Percentiles rank a stretch among this genome's conserved stretches.
These are phyloP conservation scores for Pittosporum tobira DNA, from an alignment of 129 eudicot species.

Conservation along the genomic window DNA sequence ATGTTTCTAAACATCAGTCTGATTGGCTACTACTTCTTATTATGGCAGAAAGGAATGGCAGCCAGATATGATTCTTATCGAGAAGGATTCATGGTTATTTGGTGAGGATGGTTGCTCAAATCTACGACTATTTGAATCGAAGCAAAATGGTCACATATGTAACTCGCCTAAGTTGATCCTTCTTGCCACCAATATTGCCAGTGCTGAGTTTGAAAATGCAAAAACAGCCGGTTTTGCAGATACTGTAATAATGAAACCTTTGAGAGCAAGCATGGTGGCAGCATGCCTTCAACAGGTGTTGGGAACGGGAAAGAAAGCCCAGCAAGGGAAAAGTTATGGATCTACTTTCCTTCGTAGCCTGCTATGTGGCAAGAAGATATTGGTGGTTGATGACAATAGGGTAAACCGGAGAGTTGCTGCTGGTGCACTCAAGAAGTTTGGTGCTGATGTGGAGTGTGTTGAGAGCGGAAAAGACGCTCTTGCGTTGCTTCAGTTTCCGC, in stretches of 20 bases:
- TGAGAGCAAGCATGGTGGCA: conserved; percentile 73
- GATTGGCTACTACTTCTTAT: background rate
- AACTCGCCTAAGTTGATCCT: conserved; percentile 57
- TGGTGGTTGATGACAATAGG: conserved; percentile 78
- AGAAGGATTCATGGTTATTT: conserved; percentile 72
- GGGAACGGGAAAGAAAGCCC: conserved; percentile 36
- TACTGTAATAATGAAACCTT: conserved; percentile 73
- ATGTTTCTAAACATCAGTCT: background rate
- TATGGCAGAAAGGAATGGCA: conserved; percentile 32
- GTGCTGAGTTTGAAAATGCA: conserved; percentile 47
- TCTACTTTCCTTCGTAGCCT: conserved; percentile 38
- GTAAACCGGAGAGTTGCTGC: conserved; percentile 95
- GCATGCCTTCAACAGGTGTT: conserved; percentile 70
- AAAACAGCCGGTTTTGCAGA: conserved; percentile 69
- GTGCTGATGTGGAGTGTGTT: conserved; percentile 72
- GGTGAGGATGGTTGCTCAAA: conserved; percentile 27
- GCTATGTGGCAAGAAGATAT: conserved; percentile 60
- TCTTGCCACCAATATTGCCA: conserved; percentile 59
- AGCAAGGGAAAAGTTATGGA: conserved; percentile 35
- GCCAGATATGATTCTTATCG: conserved; percentile 70
- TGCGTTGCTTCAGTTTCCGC: conserved; percentile 54
- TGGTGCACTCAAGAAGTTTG: conserved; percentile 73
- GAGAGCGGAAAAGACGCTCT: conserved; percentile 80
- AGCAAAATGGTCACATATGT: conserved; percentile 24
- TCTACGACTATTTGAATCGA: conserved; percentile 23